Evolutionary conservation across 306 rosid genomes (phyloP).

Genomic region (Quercus wislizeni): DNA sequence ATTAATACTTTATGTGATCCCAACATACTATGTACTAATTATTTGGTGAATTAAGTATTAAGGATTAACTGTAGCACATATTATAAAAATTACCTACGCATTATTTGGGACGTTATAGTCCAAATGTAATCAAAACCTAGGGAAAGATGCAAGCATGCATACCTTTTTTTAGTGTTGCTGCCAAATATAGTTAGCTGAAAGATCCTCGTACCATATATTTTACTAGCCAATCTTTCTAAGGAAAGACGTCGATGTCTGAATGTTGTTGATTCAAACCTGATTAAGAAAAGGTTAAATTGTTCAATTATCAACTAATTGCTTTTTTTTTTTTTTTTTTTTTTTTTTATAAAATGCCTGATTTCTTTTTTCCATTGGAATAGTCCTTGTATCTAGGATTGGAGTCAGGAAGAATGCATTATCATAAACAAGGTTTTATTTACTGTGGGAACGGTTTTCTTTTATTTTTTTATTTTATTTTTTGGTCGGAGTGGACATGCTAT

Average conservation of each 20-base stretch:
- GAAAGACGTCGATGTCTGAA: not conserved
- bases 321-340: not conserved
- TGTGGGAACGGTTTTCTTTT: too few relatives aligned
- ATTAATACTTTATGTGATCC: not conserved
- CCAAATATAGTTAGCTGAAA: not conserved
- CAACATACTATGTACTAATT: conserved; percentile 18
- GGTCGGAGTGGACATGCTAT: too few relatives aligned
- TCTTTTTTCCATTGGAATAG: too few relatives aligned
- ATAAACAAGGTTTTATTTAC: too few relatives aligned
- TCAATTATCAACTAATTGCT: not conserved
- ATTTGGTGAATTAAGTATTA: conserved; percentile 26
- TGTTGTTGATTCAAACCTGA: not conserved
- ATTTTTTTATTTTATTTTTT: too few relatives aligned
- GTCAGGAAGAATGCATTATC: too few relatives aligned
- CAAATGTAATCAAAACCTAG: conserved; percentile 27
- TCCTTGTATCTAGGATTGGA: too few relatives aligned
- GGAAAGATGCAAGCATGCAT: conserved; percentile 24
- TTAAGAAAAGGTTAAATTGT: not conserved
- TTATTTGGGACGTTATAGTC: conserved; percentile 23
- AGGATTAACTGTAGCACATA: not conserved
- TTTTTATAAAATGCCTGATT: too few relatives aligned
- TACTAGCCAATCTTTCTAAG: not conserved
- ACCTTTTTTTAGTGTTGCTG: not conserved
- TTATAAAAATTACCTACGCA: conserved; percentile 22
- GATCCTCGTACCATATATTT: not conserved